Evolutionary conservation across 106 monocot species (phyloP).

Genomic region (Dioscorea alata): DNA sequence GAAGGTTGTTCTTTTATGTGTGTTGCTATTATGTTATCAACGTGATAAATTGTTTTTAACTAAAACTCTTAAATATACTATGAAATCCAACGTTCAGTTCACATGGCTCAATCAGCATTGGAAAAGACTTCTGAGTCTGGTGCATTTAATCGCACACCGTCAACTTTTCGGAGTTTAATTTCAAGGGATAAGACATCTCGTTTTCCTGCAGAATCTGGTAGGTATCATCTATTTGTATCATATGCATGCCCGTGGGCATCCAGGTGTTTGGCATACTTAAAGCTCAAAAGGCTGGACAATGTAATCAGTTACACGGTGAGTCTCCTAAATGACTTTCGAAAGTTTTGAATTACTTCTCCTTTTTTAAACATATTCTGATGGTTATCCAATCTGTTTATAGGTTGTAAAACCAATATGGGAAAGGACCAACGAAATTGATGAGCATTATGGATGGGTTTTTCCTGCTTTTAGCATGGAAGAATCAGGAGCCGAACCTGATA

Average conservation of each 20-base stretch:
- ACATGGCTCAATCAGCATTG: slow-evolving; percentile 65
- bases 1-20: too few relatives aligned
- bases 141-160: slow-evolving; percentile 66
- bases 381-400: slow-evolving; percentile 13
- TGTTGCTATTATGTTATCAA: too few relatives aligned
- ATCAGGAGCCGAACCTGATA: slow-evolving; percentile 68
- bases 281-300: slow-evolving; percentile 80
- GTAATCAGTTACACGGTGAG: slow-evolving; percentile 64
- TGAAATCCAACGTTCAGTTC: background rate
- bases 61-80: too few relatives aligned
- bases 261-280: slow-evolving; percentile 76
- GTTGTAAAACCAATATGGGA: slow-evolving; percentile 76
- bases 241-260: slow-evolving; percentile 99
- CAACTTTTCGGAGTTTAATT: slow-evolving; percentile 73
- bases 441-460: slow-evolving; percentile 94
- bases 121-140: slow-evolving; percentile 66
- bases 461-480: slow-evolving; percentile 55
- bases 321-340: background rate
- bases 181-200: slow-evolving; percentile 51
- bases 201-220: slow-evolving; percentile 81
- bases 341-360: background rate
- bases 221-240: slow-evolving; percentile 92
- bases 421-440: slow-evolving; percentile 85
- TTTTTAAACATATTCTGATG: background rate
- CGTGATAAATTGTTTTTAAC: too few relatives aligned